Evolutionary conservation across 257 asterid genomes (phyloP), one percentile per base, ranked within the genome.

Genomic region (Nicotiana tomentosiformis): DNA sequence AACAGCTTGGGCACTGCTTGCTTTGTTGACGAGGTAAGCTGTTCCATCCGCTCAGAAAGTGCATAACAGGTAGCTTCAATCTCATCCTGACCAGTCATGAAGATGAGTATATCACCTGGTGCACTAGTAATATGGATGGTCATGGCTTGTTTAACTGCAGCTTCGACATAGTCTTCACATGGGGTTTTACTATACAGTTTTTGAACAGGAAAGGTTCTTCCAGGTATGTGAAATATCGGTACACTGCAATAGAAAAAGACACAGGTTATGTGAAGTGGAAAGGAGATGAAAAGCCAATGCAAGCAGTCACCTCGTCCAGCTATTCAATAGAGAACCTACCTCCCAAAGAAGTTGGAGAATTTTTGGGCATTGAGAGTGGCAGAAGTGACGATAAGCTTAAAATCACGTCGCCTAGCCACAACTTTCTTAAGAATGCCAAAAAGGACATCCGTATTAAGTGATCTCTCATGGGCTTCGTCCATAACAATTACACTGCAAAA

Each of bases 401-500:
- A 96, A 90, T 96, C 99, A 65, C 97, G 98, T 17, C 98, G 98
- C 33, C 98, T 88, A 49, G 94, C 95, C 64, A 96, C 99, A 58
- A 94, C 99, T 85, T 96, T 94, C 89, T 94, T 94, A 68, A 96
- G 96, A 87, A 96, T 96, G 66, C 99, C 99, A 83, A 96, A 96
- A 20, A 96, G 91, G 49, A 96, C 98, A 82, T 96, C 98, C 5
- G 99, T 96, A 88, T 85, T 94, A 17, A 94, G 86, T 81, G 98
- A 94, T 66, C 99, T 91, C 87, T 96, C 99, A 32, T 96, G 98
- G n/a, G 99, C 99, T 89, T 96, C 99, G 80, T 96, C 99, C 99
- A 96, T 96, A 82, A 96, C 98, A 67, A 96, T 66, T 62, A 96
- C 89, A 20, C 99, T 96, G 83, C 86, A 85, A 5, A 74, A 87